These are phyloP conservation scores for Geum urbanum DNA, from an alignment of 306 rosid genomes.

Conservation along the genomic window DNA sequence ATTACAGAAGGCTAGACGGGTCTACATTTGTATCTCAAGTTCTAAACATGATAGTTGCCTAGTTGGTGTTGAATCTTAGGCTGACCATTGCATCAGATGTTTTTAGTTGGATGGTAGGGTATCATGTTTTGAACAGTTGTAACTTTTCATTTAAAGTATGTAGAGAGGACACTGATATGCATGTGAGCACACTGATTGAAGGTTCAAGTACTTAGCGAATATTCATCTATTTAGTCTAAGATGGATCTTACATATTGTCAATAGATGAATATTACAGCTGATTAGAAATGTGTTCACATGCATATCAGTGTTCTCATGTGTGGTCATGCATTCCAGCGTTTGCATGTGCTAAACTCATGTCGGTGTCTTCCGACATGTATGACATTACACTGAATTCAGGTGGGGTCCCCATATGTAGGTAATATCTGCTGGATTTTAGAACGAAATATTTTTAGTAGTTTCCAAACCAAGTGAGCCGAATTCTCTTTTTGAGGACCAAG, in stretches of 20 bases:
- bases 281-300: too few species aligned
- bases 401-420: background rate
- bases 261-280: too few species aligned
- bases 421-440: background rate
- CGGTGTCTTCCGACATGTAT: background rate
- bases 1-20: conserved; percentile 4
- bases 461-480: background rate
- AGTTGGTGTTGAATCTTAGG: background rate
- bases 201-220: too few species aligned
- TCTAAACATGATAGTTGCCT: background rate
- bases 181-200: too few species aligned
- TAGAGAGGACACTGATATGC: background rate
- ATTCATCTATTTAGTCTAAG: too few species aligned
- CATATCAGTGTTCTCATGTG: background rate
- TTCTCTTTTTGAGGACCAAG: background rate
- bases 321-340: background rate
- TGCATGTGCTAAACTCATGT: background rate
- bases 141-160: background rate
- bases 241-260: too few species aligned
- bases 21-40: background rate
- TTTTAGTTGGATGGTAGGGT: background rate
- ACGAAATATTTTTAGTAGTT: conserved; percentile 7
- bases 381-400: background rate
- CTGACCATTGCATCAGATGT: background rate
- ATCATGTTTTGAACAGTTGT: background rate